These are phyloP conservation scores for Thalia dealbata DNA, from an alignment of 176 grass and related monocot species.

Conservation along the genomic window DNA sequence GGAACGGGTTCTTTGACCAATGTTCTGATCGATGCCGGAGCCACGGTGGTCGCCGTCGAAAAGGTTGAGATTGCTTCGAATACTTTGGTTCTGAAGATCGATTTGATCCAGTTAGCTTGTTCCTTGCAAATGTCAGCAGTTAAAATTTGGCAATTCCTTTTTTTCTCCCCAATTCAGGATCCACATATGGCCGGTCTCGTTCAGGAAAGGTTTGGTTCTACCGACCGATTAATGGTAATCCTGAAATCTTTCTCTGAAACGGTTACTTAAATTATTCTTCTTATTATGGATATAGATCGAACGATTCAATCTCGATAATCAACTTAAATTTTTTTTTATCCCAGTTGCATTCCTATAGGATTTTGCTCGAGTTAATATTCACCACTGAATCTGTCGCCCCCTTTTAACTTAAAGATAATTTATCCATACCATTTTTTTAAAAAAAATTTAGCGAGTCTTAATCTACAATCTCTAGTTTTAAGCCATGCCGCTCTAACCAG, in stretches of 20 bases:
- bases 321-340: too few species aligned
- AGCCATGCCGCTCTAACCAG: too few species aligned
- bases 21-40: constrained; percentile 50
- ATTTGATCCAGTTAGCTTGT: background rate
- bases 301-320: background rate
- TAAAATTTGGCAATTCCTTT: background rate
- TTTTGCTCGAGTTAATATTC: too few species aligned
- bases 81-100: background rate
- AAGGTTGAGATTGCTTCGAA: constrained; percentile 35
- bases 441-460: too few species aligned
- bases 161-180: constrained; percentile 65
- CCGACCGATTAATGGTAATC: constrained; percentile 60
- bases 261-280: constrained; percentile 8
- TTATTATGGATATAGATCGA: background rate
- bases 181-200: constrained; percentile 61
- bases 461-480: too few species aligned
- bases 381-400: too few species aligned
- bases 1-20: constrained; percentile 76
- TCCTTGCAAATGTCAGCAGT: background rate
- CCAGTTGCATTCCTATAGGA: background rate
- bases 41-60: constrained; percentile 67
- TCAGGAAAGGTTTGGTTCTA: constrained; percentile 67
- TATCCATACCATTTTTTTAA: too few species aligned
- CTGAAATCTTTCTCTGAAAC: background rate
- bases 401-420: too few species aligned